Percentiles rank a stretch among this genome's conserved stretches.
These are phyloP conservation scores for Cicer chorassanicum DNA, from an alignment of 306 rosid genomes.

Conservation along the genomic window DNA sequence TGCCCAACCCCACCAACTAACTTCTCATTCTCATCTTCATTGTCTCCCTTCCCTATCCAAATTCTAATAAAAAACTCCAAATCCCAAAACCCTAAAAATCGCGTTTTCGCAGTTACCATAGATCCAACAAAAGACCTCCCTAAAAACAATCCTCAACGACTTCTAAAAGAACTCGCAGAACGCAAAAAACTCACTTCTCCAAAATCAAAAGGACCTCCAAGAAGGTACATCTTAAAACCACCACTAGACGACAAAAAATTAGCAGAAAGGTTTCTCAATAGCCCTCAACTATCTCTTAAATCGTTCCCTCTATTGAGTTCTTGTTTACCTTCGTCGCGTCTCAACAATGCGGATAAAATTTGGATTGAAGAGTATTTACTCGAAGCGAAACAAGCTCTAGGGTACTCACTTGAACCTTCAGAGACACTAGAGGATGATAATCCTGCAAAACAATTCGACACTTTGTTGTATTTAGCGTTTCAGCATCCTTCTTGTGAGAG, in stretches of 20 bases:
- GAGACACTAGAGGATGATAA: constrained; percentile 74
- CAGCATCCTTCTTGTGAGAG: constrained; percentile 93
- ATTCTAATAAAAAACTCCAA: constrained; percentile 46
- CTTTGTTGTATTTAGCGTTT: constrained; percentile 88
- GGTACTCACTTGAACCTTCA: constrained; percentile 86
- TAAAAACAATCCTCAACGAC: constrained; percentile 77
- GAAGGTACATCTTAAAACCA: constrained; percentile 71
- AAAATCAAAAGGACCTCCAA: constrained; percentile 71
- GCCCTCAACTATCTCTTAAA: constrained; percentile 86
- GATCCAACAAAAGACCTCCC: constrained; percentile 77
- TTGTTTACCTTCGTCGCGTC: constrained; percentile 80
- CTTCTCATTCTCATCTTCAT: constrained; percentile 64
- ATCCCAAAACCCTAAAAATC: constrained; percentile 42
- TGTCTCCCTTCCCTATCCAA: constrained; percentile 59
- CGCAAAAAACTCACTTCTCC: constrained; percentile 78
- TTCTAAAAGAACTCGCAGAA: constrained; percentile 88
- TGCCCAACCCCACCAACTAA: constrained; percentile 46
- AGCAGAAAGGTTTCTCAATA: constrained; percentile 79
- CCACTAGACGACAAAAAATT: constrained; percentile 84
- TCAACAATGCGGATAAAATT: constrained; percentile 76
- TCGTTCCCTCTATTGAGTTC: constrained; percentile 88
- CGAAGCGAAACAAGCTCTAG: constrained; percentile 93
- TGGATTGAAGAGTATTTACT: constrained; percentile 95
- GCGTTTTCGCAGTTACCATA: constrained; percentile 64
- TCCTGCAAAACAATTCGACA: constrained; percentile 88